Base-by-base conservation (phyloP, 805 yeast genomes). In the Ogataea wickerhamii region DNA sequence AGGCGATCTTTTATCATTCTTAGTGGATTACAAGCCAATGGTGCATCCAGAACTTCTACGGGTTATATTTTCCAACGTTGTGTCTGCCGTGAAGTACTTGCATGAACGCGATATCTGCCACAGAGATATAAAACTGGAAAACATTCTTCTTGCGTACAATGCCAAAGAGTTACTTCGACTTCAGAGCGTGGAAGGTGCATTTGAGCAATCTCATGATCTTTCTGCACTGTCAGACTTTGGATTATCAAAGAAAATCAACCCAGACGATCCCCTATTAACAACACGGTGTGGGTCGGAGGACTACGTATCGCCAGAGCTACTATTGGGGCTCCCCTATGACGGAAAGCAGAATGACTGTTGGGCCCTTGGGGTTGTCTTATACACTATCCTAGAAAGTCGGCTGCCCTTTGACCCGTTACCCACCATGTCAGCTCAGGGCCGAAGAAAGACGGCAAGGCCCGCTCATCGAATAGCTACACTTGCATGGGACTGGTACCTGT, bases 281-380 rank as follows among this genome's bases (percentile, higher is more conserved):
- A 91, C 98, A 1, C 65, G 98, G 44, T 93, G 98, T 60, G 98
- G 99, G 0, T 86, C 96, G 1, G 96, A 87, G 46, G 98, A 93
- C 58, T 93, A 93, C 53, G 95, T 93, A 5, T 82, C 96, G 0
- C 99, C 98, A 0, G 99, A 93, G 55, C 64, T 93, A 18, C 66
- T 93, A 26, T 76, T 93, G 78, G 98, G 98, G 1, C 70, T 86
- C 39, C 82, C 87, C 5, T 93, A 93, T 55, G 91, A 91, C 53
- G 99, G 99, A 10, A 74, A 84, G 36, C 78, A 86, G 47, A 82
- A 93, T 34, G 99, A 93, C 59, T 70, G 89, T 14, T 93, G 99
- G 99, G 87, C 97, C 1, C 60, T 89, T 7, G 98, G 98, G 2
- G 98, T 93, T 3, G 67, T 89, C n/a, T 63, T 89, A 1, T 93